These are phyloP conservation scores for Camelina hispida DNA, from an alignment of 345 rosid genomes.

Conservation along the genomic window DNA sequence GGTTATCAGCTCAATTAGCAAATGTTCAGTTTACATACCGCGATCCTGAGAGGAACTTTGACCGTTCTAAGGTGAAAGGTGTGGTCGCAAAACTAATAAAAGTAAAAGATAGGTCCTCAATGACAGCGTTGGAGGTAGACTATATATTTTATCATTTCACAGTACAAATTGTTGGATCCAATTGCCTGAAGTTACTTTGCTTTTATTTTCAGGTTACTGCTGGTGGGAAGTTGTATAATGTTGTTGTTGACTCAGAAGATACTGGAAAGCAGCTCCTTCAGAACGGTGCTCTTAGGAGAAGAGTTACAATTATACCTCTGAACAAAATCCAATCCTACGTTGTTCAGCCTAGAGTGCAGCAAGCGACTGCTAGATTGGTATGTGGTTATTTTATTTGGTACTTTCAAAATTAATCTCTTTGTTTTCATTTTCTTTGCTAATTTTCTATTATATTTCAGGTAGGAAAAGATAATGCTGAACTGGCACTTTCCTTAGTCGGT, in stretches of 20 bases:
- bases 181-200: constrained; percentile 34
- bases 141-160: constrained; percentile 21
- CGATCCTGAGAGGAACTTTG: constrained; percentile 87
- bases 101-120: constrained; percentile 78
- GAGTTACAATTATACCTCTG: constrained; percentile 89
- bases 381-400: constrained; percentile 37
- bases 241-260: constrained; percentile 90
- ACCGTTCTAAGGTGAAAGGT: constrained; percentile 93
- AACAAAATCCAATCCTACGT: constrained; percentile 79
- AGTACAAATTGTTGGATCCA: constrained; percentile 19
- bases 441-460: constrained; percentile 55
- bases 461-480: constrained; percentile 86
- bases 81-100: constrained; percentile 90
- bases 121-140: constrained; percentile 94
- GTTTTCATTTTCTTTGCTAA: constrained; percentile 10
- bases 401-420: neutral
- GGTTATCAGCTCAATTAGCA: constrained; percentile 72
- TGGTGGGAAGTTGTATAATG: constrained; percentile 88
- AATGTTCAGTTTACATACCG: constrained; percentile 85
- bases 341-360: constrained; percentile 69
- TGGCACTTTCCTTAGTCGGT: constrained; percentile 93
- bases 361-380: constrained; percentile 81
- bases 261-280: constrained; percentile 95
- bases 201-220: constrained; percentile 73
- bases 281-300: constrained; percentile 87